Conservation (phyloP, 2,329 filamentous ascomycete genomes). For the Apiospora hydei region DNA sequence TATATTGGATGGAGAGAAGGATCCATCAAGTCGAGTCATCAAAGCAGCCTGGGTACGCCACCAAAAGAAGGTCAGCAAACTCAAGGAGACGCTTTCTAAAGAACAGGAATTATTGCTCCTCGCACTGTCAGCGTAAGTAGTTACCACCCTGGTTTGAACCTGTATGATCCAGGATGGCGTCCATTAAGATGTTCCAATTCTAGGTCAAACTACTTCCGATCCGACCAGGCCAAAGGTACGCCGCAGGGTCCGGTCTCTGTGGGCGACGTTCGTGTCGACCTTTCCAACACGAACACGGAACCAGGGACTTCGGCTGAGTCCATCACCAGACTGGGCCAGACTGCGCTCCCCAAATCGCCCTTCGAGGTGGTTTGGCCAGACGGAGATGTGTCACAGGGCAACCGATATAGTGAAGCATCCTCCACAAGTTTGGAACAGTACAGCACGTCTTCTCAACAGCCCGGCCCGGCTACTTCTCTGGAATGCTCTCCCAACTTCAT, state of each 20-base stretch:
- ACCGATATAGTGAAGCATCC: background rate
- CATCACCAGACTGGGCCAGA: no score
- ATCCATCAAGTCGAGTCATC: background rate
- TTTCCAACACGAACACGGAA: background rate
- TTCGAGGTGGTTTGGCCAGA: background rate
- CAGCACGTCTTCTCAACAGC: no score
- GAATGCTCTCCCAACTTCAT: background rate
- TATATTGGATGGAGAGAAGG: background rate
- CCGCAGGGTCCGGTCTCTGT: background rate
- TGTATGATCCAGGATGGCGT: no score
- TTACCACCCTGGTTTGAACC: background rate
- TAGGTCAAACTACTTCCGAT: background rate
- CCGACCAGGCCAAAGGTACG: background rate
- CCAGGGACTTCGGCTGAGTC: background rate
- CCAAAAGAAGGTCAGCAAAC: background rate
- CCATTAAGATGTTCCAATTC: background rate
- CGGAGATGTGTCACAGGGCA: background rate
- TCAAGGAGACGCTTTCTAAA: background rate
- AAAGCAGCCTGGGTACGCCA: background rate
- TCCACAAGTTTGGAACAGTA: background rate
- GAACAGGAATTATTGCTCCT: background rate
- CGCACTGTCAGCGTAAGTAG: background rate
- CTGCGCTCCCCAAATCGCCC: background rate
- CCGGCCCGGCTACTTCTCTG: background rate
- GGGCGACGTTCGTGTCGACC: background rate